Conservation (phyloP, 306 rosid species). For the Trifolium repens region DNA sequence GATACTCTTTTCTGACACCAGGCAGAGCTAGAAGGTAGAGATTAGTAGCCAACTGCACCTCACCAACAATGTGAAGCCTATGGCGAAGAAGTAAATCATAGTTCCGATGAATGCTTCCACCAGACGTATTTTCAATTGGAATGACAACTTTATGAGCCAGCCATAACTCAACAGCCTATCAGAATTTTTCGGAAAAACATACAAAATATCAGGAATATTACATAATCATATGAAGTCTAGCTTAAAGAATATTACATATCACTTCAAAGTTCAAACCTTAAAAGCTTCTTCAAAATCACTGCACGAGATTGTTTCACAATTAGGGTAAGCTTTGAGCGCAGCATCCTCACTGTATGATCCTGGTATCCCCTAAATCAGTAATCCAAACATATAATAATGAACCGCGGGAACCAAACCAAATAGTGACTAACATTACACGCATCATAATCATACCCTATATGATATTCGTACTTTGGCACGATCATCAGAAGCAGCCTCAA, state of each 20-base stretch:
- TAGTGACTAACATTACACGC: slow-evolving; percentile 15
- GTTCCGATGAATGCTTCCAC: slow-evolving; percentile 79
- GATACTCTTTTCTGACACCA: slow-evolving; percentile 59
- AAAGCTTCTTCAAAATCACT: slow-evolving; percentile 71
- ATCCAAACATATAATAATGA: slow-evolving; percentile 48
- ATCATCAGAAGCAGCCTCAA: slow-evolving; percentile 48
- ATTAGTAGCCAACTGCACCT: slow-evolving; percentile 65
- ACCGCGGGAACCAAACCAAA: slow-evolving; percentile 14
- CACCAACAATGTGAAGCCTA: slow-evolving; percentile 83
- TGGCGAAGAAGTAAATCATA: slow-evolving; percentile 85
- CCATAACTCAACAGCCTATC: slow-evolving; percentile 82
- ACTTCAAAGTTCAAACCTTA: slow-evolving; percentile 50
- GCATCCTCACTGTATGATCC: slow-evolving; percentile 78
- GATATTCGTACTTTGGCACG: slow-evolving; percentile 56
- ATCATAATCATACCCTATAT: slow-evolving; percentile 58
- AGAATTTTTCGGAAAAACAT: background rate
- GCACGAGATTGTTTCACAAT: slow-evolving; percentile 70
- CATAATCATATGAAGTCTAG: background rate
- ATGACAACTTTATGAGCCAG: slow-evolving; percentile 64
- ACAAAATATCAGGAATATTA: background rate
- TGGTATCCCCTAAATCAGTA: slow-evolving; percentile 61
- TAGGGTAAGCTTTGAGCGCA: slow-evolving; percentile 73
- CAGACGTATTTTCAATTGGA: slow-evolving; percentile 74
- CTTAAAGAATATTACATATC: slow-evolving; percentile 27
- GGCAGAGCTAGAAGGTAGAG: slow-evolving; percentile 76